Base-by-base conservation (phyloP, 2,329 filamentous ascomycete genomes). In the Calonectria pteridis region DNA sequence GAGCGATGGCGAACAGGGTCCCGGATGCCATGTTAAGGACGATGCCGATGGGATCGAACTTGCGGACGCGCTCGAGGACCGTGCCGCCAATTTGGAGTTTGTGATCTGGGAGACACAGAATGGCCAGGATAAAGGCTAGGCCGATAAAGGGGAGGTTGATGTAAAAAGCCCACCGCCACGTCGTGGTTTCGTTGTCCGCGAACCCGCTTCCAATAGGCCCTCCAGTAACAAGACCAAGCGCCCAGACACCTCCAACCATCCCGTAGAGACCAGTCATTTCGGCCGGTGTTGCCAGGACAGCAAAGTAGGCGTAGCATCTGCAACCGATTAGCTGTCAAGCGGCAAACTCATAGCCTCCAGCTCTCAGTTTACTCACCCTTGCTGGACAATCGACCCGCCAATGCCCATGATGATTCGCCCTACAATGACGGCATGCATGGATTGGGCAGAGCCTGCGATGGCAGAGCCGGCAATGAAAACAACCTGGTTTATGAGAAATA, bases 161-260 rank as follows among this genome's bases (percentile, higher is more conserved):
- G 77, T 91, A 91, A 77, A 89, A 89, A 0, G 84, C 84, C 85
- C 84, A 87, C 74, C 87, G 80, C 86, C 86, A 88, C 7, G 83
- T 85, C 1, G 83, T 84, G 6, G 80, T 73, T 6, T 76, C 77
- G 33, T 84, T 84, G 16, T 82, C 77, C 0, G 83, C 82, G 43
- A 86, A 84, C 4, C 77, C 82, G 40, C 81, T 82, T 6, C 84
- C 82, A 23, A 80, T 77, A 14, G 77, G 65, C 1, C 76, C 75
- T 18, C 79, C 78, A 0, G 77, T 58, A 20, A 78, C 71, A 2
- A 80, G 71, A 6, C 77, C 79, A n/a, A 79, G n/a, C 10, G 78
- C 76, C 77, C 77, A 81, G 6, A 72, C 72, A 1, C 79, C 79
- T n/a, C 78, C 81, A 40, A 83, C 77, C 16, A 81, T n/a, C 9